These are phyloP conservation scores for Phytophthora citrophthora DNA, from an alignment of 352 stramenopile genomes.

Conservation along the genomic window DNA sequence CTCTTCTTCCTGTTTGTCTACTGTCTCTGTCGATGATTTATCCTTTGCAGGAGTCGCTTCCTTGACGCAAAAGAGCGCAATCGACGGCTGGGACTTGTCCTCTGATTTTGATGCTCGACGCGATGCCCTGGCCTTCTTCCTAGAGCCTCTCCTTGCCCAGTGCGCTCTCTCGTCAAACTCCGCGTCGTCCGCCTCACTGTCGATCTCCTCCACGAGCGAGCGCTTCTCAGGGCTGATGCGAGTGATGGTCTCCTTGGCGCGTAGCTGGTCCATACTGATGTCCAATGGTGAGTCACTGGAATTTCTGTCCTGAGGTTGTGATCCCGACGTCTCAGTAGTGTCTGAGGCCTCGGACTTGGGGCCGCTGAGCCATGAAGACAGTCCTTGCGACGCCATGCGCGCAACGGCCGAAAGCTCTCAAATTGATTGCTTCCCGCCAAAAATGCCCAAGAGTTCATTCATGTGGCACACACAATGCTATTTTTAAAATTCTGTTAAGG, in stretches of 20 bases:
- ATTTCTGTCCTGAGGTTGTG: constrained; percentile 11
- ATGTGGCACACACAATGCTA: no score
- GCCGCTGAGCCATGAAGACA: constrained; percentile 51
- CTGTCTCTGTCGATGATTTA: neutral
- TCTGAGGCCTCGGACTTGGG: constrained; percentile 10
- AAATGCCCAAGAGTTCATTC: neutral
- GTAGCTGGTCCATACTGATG: constrained; percentile 46
- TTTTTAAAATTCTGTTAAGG: constrained; percentile 10
- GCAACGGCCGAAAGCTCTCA: constrained; percentile 5
- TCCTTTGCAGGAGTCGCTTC: neutral
- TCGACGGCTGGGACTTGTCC: constrained; percentile 54
- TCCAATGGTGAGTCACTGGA: constrained; percentile 47
- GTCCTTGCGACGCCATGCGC: constrained; percentile 36
- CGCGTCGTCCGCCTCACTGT: neutral
- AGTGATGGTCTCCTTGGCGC: constrained; percentile 49
- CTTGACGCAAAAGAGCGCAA: constrained; percentile 67
- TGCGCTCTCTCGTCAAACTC: constrained; percentile 58
- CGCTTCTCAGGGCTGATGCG: constrained; percentile 63
- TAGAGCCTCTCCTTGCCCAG: constrained; percentile 50
- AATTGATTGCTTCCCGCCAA: constrained; percentile 26
- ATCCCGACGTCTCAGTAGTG: neutral
- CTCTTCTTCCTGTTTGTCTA: neutral
- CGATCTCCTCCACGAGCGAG: constrained; percentile 7
- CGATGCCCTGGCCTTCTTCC: constrained; percentile 44
- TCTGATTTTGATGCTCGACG: neutral